Base-by-base conservation (phyloP, 1,139 yeast genomes). In the Nakaseomyces bracarensis region DNA sequence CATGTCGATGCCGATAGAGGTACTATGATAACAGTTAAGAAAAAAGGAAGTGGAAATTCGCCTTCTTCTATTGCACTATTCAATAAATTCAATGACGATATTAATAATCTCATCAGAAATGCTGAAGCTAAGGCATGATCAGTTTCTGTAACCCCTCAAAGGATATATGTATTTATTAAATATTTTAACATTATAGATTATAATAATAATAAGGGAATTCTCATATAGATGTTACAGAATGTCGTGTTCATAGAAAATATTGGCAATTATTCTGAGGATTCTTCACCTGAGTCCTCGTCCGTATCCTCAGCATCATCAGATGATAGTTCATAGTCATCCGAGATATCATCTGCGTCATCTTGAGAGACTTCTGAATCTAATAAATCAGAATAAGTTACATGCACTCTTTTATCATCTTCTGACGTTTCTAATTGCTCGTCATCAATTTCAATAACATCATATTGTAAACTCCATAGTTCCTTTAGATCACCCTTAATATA, bases 401-500 rank as follows among this genome's bases (percentile, higher is more conserved):
- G 30, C 23, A 23, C 29, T 9, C 23, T 28, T 27, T 28, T 25
- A 9, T 36, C 31, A 9, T 20, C 35, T 7, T 15, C 31, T 8
- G 20, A 27, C 25, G 35, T n/a, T 20, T 38, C 41, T 13, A 36
- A 21, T 19, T 41, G 43, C 26, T 40, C 39, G 33, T 42, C 44
- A 19, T 47, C 45, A 26, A 43, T 29, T 27, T 42, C 50, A 31
- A 49, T 49, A n/a, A 45, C 46, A 34, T 53, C 57, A 39, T 54
- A 55, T 36, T 51, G 52, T 43, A 52, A 71, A 1, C 48, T 44
- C 72, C 71, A 72, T 16, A 77, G 46, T 19, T 58, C 49, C 0
- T 44, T 46, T 21, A 73, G 49, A 34, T 79, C 82, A 1, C 71
- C 71, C 19, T 65, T 57, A 8, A 44, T 19, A 16, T 51, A 33